phyloP scores from a whole-genome alignment of 805 yeast genomes.

The Saccharomyces mikatae region DNA sequence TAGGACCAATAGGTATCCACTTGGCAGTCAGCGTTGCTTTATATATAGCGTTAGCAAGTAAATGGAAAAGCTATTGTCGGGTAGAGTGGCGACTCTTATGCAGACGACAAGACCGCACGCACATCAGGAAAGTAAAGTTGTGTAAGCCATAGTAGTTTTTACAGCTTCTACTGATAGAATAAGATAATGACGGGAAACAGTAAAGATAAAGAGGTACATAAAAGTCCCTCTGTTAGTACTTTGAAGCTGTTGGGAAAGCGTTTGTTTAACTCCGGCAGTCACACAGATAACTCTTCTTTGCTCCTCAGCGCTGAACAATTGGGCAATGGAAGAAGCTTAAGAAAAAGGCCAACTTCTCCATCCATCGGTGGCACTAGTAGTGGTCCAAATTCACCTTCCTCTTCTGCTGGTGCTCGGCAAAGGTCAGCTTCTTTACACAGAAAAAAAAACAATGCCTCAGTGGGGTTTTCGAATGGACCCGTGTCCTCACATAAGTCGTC shows the following conservation, averaged over 20 bases:
- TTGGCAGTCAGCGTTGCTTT: not conserved
- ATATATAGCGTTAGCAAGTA: not conserved
- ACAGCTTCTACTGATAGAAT: not conserved
- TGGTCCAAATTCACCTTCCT: not conserved
- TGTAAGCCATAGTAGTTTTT: not conserved
- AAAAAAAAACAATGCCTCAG: constrained; percentile 11
- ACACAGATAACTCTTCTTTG: constrained; percentile 1
- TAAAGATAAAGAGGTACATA: not conserved
- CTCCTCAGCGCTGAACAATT: not conserved
- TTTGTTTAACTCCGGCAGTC: constrained; percentile 6
- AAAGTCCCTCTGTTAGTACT: constrained; percentile 6
- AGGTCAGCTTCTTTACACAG: constrained; percentile 21
- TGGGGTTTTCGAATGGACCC: constrained; percentile 2
- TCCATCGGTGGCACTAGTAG: not conserved
- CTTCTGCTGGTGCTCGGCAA: constrained; percentile 5
- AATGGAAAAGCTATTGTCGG: not conserved
- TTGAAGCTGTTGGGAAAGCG: constrained; percentile 11
- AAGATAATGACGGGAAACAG: not conserved
- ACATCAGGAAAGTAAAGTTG: not conserved
- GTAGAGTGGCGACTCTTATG: not conserved
- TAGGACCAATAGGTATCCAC: not conserved
- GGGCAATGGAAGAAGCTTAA: constrained; percentile 5
- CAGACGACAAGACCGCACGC: not conserved
- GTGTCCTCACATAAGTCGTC: constrained; percentile 13
- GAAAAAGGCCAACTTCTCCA: constrained; percentile 7